A percentile compares a stretch with the other conserved stretches of the same genome.
Conservation (phyloP, 75 land plant species). For the Pinus albicaulis region DNA sequence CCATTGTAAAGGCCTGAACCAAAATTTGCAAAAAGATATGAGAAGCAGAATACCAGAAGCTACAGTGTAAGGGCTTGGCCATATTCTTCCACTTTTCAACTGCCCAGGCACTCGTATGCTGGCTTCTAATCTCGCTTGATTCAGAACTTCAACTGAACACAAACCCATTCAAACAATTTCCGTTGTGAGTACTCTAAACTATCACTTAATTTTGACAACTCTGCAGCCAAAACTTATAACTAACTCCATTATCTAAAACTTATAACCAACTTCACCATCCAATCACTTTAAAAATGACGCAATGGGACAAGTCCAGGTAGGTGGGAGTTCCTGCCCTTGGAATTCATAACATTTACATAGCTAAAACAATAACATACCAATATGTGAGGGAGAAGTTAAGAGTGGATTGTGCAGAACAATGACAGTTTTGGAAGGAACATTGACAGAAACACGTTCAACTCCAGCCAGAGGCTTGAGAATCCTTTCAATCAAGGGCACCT, state of each 20-base stretch:
- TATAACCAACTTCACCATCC: no score
- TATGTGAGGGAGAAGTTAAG: conserved; percentile 45
- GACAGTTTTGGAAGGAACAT: conserved; percentile 68
- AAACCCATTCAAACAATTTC: not conserved
- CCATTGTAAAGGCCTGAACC: conserved; percentile 66
- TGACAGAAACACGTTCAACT: conserved; percentile 67
- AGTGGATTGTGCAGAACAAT: conserved; percentile 67
- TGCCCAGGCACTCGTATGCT: conserved; percentile 57
- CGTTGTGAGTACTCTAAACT: no score
- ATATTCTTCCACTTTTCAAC: conserved; percentile 28
- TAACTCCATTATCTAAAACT: no score
- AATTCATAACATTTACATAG: no score
- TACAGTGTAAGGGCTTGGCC: conserved; percentile 81
- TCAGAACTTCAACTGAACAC: conserved; percentile 67
- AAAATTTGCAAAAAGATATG: conserved; percentile 44
- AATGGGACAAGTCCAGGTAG: no score
- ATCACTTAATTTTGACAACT: no score
- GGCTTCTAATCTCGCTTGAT: conserved; percentile 84
- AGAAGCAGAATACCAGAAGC: conserved; percentile 53
- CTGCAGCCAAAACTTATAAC: no score
- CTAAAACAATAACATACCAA: conserved; percentile 31
- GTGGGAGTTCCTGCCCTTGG: no score
- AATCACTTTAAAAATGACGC: no score
- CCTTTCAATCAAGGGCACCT: conserved; percentile 69
- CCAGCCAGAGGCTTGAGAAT: conserved; percentile 71